A percentile compares a stretch with the other conserved stretches of the same genome.
phyloP scores from a whole-genome alignment of 495 filamentous ascomycete species.

The Aspergillus leporis region DNA sequence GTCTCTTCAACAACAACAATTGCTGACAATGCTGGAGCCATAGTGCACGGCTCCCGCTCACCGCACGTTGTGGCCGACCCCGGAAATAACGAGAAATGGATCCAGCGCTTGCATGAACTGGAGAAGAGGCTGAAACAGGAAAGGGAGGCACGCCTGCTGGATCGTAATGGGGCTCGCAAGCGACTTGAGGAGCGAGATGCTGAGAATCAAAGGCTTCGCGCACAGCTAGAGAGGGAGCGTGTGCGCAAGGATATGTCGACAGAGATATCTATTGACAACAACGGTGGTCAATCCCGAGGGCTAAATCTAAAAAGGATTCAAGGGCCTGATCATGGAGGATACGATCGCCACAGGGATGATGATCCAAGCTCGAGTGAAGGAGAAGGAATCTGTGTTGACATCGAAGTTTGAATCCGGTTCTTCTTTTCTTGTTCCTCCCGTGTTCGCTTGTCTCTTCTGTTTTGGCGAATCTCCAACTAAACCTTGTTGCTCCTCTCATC shows the following conservation, averaged over 20 bases:
- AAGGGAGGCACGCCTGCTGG: slow-evolving; percentile 80
- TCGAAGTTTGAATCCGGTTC: slow-evolving; percentile 37
- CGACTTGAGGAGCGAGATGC: slow-evolving; percentile 79
- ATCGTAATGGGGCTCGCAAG: slow-evolving; percentile 79
- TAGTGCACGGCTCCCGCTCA: slow-evolving; percentile 35
- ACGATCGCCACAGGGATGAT: slow-evolving; percentile 26
- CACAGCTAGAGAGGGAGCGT: slow-evolving; percentile 67
- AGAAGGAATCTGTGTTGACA: slow-evolving; percentile 46
- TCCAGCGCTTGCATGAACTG: slow-evolving; percentile 78
- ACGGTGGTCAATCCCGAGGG: slow-evolving; percentile 9
- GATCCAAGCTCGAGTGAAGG: slow-evolving; percentile 46
- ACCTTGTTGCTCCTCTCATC: background rate
- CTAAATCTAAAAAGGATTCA: slow-evolving; percentile 1
- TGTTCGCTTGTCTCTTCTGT: slow-evolving; percentile 7
- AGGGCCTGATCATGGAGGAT: slow-evolving; percentile 14
- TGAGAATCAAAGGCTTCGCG: slow-evolving; percentile 73
- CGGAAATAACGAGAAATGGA: slow-evolving; percentile 71
- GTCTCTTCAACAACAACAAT: slow-evolving; percentile 35
- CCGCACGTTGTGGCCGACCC: slow-evolving; percentile 28
- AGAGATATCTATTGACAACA: slow-evolving; percentile 26
- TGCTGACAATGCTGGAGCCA: slow-evolving; percentile 32
- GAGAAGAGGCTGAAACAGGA: slow-evolving; percentile 89
- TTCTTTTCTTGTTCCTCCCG: slow-evolving; percentile 9
- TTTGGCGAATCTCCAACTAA: background rate
- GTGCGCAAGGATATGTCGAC: slow-evolving; percentile 38